A percentile compares a stretch with the other conserved stretches of the same genome.
phyloP scores from a whole-genome alignment of 768 basidiomycete genomes.

The Suillus spraguei region DNA sequence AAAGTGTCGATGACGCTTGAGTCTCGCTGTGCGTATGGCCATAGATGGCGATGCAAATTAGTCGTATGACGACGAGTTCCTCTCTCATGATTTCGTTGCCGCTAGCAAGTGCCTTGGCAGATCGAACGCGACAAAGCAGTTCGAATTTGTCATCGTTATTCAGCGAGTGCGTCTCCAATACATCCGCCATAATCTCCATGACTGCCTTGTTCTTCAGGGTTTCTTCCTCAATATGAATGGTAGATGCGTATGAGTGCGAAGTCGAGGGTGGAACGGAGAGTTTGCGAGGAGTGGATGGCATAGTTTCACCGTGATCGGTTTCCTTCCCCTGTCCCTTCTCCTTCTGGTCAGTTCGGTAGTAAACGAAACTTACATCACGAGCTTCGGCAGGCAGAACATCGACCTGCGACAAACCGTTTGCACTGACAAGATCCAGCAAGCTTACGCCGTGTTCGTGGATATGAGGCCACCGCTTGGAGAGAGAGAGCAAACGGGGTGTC shows the following conservation, averaged over 20 bases:
- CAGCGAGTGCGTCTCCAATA: constrained; percentile 64
- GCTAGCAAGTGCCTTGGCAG: constrained; percentile 67
- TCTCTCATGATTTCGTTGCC: constrained; percentile 65
- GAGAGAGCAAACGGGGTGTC: constrained; percentile 75
- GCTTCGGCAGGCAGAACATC: constrained; percentile 71
- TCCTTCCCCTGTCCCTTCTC: constrained; percentile 53
- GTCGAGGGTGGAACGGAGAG: constrained; percentile 34
- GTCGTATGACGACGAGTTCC: constrained; percentile 78
- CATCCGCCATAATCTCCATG: constrained; percentile 79
- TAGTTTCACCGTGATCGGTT: constrained; percentile 42
- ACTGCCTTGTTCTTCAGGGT: constrained; percentile 60
- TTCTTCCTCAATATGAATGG: constrained; percentile 62
- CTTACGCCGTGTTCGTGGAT: constrained; percentile 79
- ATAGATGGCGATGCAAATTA: constrained; percentile 89
- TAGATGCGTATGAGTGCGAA: constrained; percentile 51
- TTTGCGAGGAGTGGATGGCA: constrained; percentile 54
- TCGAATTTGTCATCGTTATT: constrained; percentile 88
- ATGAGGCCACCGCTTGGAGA: constrained; percentile 85
- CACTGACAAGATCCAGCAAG: constrained; percentile 70
- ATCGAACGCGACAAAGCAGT: constrained; percentile 82
- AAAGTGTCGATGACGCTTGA: constrained; percentile 77
- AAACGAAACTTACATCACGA: constrained; percentile 79
- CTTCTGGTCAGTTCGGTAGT: constrained; percentile 65
- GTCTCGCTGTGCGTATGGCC: constrained; percentile 84
- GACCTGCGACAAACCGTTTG: constrained; percentile 52